Base-by-base conservation (phyloP, 495 filamentous ascomycete species). In the Amphirosellinia nigrospora region DNA sequence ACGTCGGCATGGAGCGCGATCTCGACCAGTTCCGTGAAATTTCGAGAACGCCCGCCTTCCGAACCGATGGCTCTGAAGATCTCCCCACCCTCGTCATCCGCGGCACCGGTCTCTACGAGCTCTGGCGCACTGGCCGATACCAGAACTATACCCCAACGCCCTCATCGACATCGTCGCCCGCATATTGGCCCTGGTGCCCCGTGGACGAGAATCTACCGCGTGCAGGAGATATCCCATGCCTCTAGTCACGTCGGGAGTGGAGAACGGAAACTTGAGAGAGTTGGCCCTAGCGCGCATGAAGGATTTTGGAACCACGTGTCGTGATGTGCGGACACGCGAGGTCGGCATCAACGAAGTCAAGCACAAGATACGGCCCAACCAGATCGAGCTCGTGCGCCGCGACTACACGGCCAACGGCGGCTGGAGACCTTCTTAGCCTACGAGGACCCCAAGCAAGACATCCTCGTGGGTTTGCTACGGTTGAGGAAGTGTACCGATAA, bases 191-290 rank as follows among this genome's bases (percentile, higher is more conserved):
- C 87, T 99, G 16, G 90, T 99, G 0, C 96, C 4, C 96, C 96
- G 28, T 99, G 96, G 96, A 99, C 96, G 10, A 90, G 96, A 71
- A 99, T 99, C 79, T 99, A 99, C 82, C 93, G 96, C 50, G 96
- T 99, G 13, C 96, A 99, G 80, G 96, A 74, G 96, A 99, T 82
- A 99, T 99, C 96, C 96, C 28, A 99, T 99, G 96, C 96, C 96
- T 0, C 87, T 99, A 5, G 96, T 99, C 43, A 97, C 96, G 0
- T 92, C 94, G 0, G 96, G 96, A 50, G 96, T 99, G 10, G 96
- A 99, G 83, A 99, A 99, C 76, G 96, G 96, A 56, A 99, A 99
- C 75, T 85, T 99, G 62, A 91, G 96, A 68, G 96, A 99, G 75
- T 85, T 99, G 13, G 94, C 96, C 2, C 82, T 99, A 72, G 92